A percentile compares a stretch with the other conserved stretches of the same genome.
These are phyloP conservation scores for Arctium lappa DNA, from an alignment of 129 eudicot species.

Conservation along the genomic window DNA sequence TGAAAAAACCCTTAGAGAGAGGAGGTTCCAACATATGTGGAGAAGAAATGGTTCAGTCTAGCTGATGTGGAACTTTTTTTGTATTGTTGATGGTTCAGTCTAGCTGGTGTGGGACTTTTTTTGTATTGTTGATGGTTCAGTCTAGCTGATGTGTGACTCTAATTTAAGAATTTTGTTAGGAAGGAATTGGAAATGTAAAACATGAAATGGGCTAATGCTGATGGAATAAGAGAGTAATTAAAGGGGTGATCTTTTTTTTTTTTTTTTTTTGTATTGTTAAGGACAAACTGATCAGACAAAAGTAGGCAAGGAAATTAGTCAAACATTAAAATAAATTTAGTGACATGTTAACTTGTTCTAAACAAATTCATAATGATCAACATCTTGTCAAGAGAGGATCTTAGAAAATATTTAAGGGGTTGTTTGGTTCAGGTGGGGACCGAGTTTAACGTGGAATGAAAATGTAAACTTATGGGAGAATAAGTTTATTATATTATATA, in stretches of 20 bases:
- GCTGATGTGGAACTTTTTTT: background rate
- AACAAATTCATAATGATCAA: conserved; percentile 7
- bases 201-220: conserved; percentile 11
- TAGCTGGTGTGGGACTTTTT: background rate
- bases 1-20: background rate
- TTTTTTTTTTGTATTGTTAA: background rate
- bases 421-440: too few species aligned
- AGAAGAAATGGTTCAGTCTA: background rate
- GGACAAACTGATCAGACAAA: conserved; percentile 41
- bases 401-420: too few species aligned
- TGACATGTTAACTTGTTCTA: conserved; percentile 7
- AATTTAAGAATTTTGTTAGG: background rate
- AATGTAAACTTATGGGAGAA: too few species aligned
- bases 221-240: background rate
- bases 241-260: background rate
- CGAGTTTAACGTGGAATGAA: too few species aligned
- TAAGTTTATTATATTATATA: too few species aligned
- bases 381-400: background rate
- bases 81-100: background rate
- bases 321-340: conserved; percentile 23
- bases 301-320: conserved; percentile 25
- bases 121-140: background rate
- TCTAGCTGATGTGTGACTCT: background rate
- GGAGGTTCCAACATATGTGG: background rate
- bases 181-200: background rate